Evolutionary conservation across 1,284 basidiomycete genomes (phyloP).

Genomic region (Apiotrichum montevideense): DNA sequence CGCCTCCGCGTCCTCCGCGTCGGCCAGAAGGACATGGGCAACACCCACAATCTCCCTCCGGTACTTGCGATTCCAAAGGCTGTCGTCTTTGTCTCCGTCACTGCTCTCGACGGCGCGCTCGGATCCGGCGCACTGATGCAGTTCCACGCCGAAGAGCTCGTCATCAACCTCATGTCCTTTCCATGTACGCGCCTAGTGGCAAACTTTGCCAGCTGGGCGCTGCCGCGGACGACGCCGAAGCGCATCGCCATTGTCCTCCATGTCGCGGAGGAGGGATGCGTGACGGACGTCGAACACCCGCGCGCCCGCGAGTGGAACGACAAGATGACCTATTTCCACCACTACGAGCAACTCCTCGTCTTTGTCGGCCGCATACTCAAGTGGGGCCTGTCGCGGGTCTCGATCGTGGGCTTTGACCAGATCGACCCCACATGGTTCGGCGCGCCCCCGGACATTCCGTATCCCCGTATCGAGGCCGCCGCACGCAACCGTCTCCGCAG

Average conservation of each 20-base stretch:
- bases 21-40: not conserved
- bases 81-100: not conserved
- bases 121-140: not conserved
- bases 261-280: no score
- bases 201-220: not conserved
- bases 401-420: not conserved
- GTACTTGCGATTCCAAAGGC: not conserved
- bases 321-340: not conserved
- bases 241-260: not conserved
- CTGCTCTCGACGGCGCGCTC: not conserved
- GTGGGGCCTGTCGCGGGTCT: not conserved
- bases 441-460: not conserved
- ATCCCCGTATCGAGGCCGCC: not conserved
- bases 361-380: not conserved
- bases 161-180: slow-evolving; percentile 1
- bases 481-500: not conserved
- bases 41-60: no score
- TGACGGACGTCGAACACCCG: not conserved
- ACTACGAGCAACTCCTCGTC: not conserved
- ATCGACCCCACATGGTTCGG: not conserved
- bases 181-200: not conserved
- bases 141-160: not conserved
- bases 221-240: not conserved
- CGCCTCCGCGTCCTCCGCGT: not conserved
- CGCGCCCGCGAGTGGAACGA: not conserved